Conservation (phyloP, 192 early-diverging fungal genomes). For the Globomyces pollinis-pini region DNA sequence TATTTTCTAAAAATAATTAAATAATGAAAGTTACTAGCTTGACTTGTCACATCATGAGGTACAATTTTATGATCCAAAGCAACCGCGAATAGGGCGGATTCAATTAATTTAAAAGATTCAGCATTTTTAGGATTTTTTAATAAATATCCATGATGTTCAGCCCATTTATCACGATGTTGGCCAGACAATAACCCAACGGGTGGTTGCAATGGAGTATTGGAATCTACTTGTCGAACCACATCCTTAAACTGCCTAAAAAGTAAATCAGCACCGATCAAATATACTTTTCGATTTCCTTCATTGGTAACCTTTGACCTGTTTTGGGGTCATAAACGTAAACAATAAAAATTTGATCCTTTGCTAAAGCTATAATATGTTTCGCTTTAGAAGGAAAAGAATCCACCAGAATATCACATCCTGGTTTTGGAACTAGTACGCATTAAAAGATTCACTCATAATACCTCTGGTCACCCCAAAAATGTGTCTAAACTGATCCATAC, state of each 20-base stretch:
- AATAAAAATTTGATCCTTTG: constrained; percentile 71
- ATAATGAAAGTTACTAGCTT: constrained; percentile 44
- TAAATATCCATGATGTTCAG: constrained; percentile 60
- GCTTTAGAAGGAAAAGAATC: constrained; percentile 37
- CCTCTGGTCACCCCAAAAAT: constrained; percentile 73
- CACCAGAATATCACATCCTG: constrained; percentile 62
- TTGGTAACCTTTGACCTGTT: constrained; percentile 44
- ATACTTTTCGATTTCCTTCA: constrained; percentile 66
- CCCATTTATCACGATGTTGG: constrained; percentile 79
- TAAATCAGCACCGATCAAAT: too few species aligned
- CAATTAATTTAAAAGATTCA: constrained; percentile 52
- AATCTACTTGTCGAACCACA: constrained; percentile 46
- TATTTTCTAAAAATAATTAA: constrained; percentile 19
- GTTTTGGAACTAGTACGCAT: constrained; percentile 74
- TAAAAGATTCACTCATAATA: too few species aligned
- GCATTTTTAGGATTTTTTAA: constrained; percentile 38
- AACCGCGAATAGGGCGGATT: constrained; percentile 67
- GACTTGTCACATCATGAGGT: constrained; percentile 37
- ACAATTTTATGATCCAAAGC: constrained; percentile 63
- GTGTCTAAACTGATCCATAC: constrained; percentile 81
- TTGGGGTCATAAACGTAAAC: constrained; percentile 57
- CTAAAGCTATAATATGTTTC: constrained; percentile 61
- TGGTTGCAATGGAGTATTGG: constrained; percentile 17
- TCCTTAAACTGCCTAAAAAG: constrained; percentile 49
- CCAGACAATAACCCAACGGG: constrained; percentile 64